These are phyloP conservation scores for Penicillium sp. DNA, from an alignment of 2,329 filamentous ascomycete genomes.

Conservation along the genomic window DNA sequence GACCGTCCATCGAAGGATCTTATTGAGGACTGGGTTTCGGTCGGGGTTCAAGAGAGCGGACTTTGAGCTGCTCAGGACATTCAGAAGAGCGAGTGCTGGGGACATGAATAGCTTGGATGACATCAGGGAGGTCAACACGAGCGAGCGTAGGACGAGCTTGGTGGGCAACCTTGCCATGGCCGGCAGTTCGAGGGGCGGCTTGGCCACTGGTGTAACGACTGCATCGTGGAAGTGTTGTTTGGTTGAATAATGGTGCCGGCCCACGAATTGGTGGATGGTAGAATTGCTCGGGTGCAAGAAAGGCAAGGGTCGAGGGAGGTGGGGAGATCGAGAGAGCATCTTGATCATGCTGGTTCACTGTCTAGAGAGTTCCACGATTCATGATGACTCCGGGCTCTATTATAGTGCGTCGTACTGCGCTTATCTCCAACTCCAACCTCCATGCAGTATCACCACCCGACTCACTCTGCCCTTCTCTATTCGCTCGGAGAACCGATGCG, in stretches of 20 bases:
- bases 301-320: background rate
- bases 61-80: conserved; percentile 65
- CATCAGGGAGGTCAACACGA: conserved; percentile 24
- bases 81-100: conserved; percentile 67
- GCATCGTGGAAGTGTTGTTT: conserved; percentile 17
- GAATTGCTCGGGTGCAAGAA: background rate
- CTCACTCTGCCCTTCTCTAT: background rate
- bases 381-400: background rate
- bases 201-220: background rate
- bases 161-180: conserved; percentile 23
- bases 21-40: conserved; percentile 67
- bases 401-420: background rate
- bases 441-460: background rate
- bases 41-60: conserved; percentile 69
- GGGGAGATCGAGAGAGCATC: conserved; percentile 9
- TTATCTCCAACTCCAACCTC: background rate
- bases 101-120: conserved; percentile 55
- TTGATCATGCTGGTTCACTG: conserved; percentile 1
- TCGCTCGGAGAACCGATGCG: conserved; percentile 4
- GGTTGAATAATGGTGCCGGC: conserved; percentile 14
- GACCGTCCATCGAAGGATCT: conserved; percentile 74
- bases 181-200: conserved; percentile 12
- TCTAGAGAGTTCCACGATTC: background rate
- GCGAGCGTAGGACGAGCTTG: conserved; percentile 14
- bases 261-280: background rate